A percentile compares a stretch with the other conserved stretches of the same genome.
Conservation (phyloP, 2,329 filamentous ascomycete species). For the Fonsecaea erecta region DNA sequence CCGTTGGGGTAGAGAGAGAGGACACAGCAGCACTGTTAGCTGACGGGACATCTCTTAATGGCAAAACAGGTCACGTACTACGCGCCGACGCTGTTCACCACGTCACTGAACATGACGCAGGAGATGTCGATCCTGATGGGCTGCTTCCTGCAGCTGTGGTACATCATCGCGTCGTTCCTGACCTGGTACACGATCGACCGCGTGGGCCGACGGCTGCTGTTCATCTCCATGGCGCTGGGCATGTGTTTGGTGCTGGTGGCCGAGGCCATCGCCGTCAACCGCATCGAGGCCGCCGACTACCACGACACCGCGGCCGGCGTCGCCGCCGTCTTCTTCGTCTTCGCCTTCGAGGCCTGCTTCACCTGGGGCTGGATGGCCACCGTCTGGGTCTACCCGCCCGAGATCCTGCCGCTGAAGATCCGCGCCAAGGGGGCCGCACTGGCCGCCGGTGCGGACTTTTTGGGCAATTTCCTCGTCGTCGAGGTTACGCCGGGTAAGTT, state of each 20-base stretch:
- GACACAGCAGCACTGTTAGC: background rate
- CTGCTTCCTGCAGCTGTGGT: constrained; percentile 60
- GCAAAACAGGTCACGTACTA: constrained; percentile 46
- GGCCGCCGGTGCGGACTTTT: constrained; percentile 57
- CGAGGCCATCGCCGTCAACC: constrained; percentile 41
- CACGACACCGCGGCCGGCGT: constrained; percentile 46
- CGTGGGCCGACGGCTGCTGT: constrained; percentile 25
- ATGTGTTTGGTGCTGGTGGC: constrained; percentile 66
- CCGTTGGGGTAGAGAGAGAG: no score
- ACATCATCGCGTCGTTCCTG: constrained; percentile 58
- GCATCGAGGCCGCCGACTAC: constrained; percentile 9
- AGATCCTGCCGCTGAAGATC: constrained; percentile 55
- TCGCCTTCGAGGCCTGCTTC: constrained; percentile 67
- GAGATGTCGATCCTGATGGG: constrained; percentile 50
- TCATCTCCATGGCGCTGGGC: constrained; percentile 26
- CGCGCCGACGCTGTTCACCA: constrained; percentile 40
- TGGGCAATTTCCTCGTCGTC: constrained; percentile 68
- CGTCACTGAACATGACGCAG: constrained; percentile 48
- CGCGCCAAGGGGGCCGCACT: constrained; percentile 49
- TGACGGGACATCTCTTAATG: constrained; percentile 26
- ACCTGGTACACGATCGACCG: constrained; percentile 51
- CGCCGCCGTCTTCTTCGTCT: constrained; percentile 59
- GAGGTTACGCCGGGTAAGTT: constrained; percentile 58
- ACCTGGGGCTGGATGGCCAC: constrained; percentile 47
- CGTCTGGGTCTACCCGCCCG: constrained; percentile 49